Evolutionary conservation across 2,329 filamentous ascomycete species (phyloP), one percentile per base, ranked within the genome.

Genomic region (Diaporthe amygdali): DNA sequence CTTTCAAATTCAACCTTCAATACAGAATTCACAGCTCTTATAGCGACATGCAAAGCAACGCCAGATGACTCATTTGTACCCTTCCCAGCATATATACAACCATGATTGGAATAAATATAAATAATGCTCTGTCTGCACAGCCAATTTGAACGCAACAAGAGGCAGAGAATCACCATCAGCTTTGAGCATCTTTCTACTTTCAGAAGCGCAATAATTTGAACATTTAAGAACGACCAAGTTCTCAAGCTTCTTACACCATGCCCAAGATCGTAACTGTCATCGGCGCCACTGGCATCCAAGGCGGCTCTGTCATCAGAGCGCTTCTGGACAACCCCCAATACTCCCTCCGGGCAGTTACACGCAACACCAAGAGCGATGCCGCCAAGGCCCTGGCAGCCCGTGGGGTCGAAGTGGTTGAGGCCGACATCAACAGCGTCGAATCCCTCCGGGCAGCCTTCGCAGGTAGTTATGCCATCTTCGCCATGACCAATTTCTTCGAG

Each of bases 401-500:
- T 20, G 80, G 80, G 52, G 78, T 75, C 27, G 76, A 81, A 71
- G 75, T 77, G 10, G 74, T 80, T 69, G 68, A 76, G 71, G 80
- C 78, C 44, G 74, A 81, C 72, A 66, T 79, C 47, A 76, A 79
- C 51, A 76, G 79, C 55, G 61, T 72, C 14, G 69, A 54, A 0
- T 75, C 77, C 37, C 72, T 82, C 54, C 76, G 25, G 30, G n/a
- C 17, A 2, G 66, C 66, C 27, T 72, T 75, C 49, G 66, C 73
- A 63, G 25, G 72, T 32, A n/a, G 73, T 10, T 51, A 74, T 17
- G 73, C 74, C 3, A 77, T 84, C 51, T 84, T 81, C 56, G 81
- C 79, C 7, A 77, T 84, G 4, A 84, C 81, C 0, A 80, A 85
- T 71, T 84, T 82, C 79, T 86, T 79, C 75, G 82, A 82, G 51